Evolutionary conservation across 2,329 filamentous ascomycete genomes (phyloP), one percentile per base, ranked within the genome.

Genomic region (Dactylellina drechsleri): DNA sequence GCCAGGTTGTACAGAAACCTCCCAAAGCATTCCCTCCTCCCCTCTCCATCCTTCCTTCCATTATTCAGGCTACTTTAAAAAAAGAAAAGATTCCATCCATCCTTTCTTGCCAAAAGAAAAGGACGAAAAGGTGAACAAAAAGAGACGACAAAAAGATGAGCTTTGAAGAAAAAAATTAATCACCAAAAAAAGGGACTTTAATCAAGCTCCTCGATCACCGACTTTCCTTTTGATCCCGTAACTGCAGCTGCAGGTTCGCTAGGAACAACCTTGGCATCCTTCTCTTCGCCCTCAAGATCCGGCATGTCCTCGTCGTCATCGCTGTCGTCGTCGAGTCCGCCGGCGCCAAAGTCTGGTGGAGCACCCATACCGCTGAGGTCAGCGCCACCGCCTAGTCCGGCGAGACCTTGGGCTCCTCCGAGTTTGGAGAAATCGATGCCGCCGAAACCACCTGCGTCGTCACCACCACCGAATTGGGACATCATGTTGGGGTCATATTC

Each of bases 361-460:
- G 54, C 83, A 45, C 78, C 80, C 66, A 81, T 81, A n/a, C 81
- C 81, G 52, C 79, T 80, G 58, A 79, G 79, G 54, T 79, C 81
- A 2, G 80, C 83, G 58, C 81, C 81, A 26, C 85, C 87, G 31
- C 83, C 85, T 50, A 83, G 84, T 54, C 82, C 83, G 77, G 83
- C 83, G 77, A 82, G 79, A 53, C 80, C 81, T 56, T 83, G 88
- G 77, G 86, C 88, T 77, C 86, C 90, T 77, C 89, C 90, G 77
- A 96, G 90, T 86, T 96, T 96, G 80, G 91, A 95, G 88, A 96
- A 96, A 84, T 96, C 93, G 81, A 97, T 95, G 80, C 91, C 92
- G 80, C 91, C 89, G 70, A 80, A 78, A 45, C 79, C 81, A 18
- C 79, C 80, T 68, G 65, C 76, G 53, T 78, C 79, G 23, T 77